Base-by-base conservation (phyloP, 805 yeast species). In the Sungouiozyma ichnusensis region DNA sequence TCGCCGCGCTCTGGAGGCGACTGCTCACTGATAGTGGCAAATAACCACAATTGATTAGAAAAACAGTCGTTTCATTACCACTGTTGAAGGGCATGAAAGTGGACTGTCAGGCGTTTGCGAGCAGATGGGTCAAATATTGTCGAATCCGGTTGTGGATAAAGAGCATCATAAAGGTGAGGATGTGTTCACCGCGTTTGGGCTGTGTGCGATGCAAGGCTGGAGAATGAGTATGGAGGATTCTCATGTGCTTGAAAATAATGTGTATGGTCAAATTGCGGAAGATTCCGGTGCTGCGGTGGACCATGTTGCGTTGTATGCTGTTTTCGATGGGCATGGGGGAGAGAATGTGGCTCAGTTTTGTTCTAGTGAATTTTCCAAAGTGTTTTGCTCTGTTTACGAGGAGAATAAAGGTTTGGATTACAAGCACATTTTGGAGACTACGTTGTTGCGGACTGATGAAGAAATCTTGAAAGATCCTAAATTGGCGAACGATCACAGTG, bases 181-280 rank as follows among this genome's bases (percentile, higher is more conserved):
- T 60, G 66, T 67, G 44, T 67, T 77, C 51, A 72, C 83, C 43
- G 77, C 82, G 16, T 90, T 73, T 59, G 97, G 95, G 33, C 69
- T 90, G 42, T 85, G 95, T 20, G 79, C 90, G 46, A 90, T 90
- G 97, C 98, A 90, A 67, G 98, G 98, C n/a, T 90, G 98, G 98
- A 79, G 98, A 66, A 80, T 86, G 58, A 76, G 84, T 47, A 90
- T 90, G 98, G 98, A 90, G 63, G 98, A 90, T 64, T 80, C 96
- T 7, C 97, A 90, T 63, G 77, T 87, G 37, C 75, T 76, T 37
- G 52, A 54, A 42, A 52, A 55, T 33, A 56, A 58, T 20, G 43
- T 55, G 17, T 16, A 20, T 8, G 16, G 35, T 16, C 20, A 34
- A 17, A 13, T n/a, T n/a, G 4, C 16, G 14, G 36, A 45, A 3